Percentiles rank a stretch among this genome's conserved stretches.
These are phyloP conservation scores for Discostella stelligera DNA, from an alignment of 352 stramenopile genomes.

Conservation along the genomic window DNA sequence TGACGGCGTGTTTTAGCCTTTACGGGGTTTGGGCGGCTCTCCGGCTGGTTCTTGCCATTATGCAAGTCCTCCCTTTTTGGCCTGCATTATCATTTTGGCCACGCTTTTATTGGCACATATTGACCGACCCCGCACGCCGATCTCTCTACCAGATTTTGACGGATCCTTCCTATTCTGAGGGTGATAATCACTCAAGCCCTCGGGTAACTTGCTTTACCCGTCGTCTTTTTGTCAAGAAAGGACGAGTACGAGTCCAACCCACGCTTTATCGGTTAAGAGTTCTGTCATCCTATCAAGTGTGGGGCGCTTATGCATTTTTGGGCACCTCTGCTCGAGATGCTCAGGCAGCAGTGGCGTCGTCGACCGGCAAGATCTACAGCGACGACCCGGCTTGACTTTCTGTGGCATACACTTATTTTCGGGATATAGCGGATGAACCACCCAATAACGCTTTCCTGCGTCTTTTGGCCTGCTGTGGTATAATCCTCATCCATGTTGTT, in stretches of 20 bases:
- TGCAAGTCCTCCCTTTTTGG: too few relatives aligned
- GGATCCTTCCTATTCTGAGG: too few relatives aligned
- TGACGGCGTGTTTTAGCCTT: not conserved
- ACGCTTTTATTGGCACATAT: not conserved
- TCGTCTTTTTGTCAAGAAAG: not conserved
- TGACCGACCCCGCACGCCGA: not conserved
- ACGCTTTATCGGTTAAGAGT: not conserved
- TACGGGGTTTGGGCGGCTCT: too few relatives aligned
- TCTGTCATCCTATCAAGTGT: conserved; percentile 14
- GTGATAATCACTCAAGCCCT: too few relatives aligned
- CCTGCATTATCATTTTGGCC: not conserved
- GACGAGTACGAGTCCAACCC: not conserved
- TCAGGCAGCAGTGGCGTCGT: not conserved
- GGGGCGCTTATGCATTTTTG: conserved; percentile 16
- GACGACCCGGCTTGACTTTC: conserved; percentile 5
- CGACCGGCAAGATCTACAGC: not conserved
- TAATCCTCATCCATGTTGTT: not conserved
- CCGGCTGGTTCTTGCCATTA: too few relatives aligned
- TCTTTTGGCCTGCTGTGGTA: not conserved
- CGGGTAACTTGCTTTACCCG: not conserved
- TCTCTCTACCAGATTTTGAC: too few relatives aligned
- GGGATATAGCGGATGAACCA: not conserved
- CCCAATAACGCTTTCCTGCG: not conserved
- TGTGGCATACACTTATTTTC: conserved; percentile 1
- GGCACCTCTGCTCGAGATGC: not conserved